Base-by-base conservation (phyloP, 768 basidiomycete species). In the Tricholoma furcatifolium region DNA sequence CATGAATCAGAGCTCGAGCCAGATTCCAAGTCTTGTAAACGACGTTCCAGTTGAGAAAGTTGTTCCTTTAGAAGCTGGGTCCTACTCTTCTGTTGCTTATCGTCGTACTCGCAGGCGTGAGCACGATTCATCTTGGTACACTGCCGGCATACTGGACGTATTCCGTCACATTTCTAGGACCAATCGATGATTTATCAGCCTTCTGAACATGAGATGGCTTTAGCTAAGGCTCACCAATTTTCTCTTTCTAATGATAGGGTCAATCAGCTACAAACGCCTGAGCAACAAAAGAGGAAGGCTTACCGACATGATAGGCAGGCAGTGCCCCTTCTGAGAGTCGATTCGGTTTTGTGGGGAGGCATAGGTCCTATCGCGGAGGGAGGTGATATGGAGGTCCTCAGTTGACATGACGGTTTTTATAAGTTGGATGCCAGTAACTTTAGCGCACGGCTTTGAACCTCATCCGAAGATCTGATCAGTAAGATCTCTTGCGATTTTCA, bases 131-230 rank as follows among this genome's bases (percentile, higher is more conserved):
- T 78, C 56, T 80, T 79, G 55, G 66, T 65, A 60, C 83, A 86
- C 59, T 81, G 80, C 18, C 68, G 65, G 61, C 84, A 85, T 32
- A 76, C 70, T 14, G 84, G 84, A 36, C 80, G 79, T 21, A 63
- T 64, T 15, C 82, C 82, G 60, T 84, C 81, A 62, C 84, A 86
- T 79, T 81, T 79, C 84, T 85, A 57, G 10, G 34, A n/a, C n/a
- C n/a, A n/a, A n/a, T n/a, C n/a, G 41, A n/a, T 35, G 43, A 54
- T 42, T 20, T 24, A 52, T 42, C 17, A n/a, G 23, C 20, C 20
- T n/a, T 18, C 2, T 24, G 30, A 17, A 40, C 9, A 27, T 15
- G 9, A 43, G 9, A 24, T 30, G 38, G 7, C 18, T 20, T 15
- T 32, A 3, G 11, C 27, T 30, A 12, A 34, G 20, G 53, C 74